Conservation (phyloP, 306 rosid species). For the Rosa multiflora region DNA sequence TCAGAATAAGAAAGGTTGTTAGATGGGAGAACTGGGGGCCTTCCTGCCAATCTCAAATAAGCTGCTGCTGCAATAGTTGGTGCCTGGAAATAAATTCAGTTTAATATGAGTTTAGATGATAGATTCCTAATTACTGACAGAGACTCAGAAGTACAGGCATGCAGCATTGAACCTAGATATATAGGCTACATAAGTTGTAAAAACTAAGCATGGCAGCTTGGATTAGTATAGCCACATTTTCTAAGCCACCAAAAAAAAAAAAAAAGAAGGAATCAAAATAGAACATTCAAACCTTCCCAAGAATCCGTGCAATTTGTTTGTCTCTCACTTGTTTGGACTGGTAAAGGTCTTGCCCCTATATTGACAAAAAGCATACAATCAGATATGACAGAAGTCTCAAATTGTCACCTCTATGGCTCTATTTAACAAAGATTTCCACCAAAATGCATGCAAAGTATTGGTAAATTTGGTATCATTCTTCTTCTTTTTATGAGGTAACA, state of each 20-base stretch:
- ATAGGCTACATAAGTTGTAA: neutral
- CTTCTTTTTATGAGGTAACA: neutral
- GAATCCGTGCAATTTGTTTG: slow-evolving; percentile 79
- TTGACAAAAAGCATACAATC: slow-evolving; percentile 12
- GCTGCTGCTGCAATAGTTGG: slow-evolving; percentile 88
- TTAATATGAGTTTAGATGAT: slow-evolving; percentile 6
- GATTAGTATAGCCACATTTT: neutral
- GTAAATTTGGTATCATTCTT: neutral
- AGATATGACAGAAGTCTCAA: neutral
- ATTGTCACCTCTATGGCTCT: too few relatives aligned
- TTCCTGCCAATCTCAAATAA: slow-evolving; percentile 78
- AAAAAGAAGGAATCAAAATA: slow-evolving; percentile 16
- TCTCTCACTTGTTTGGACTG: slow-evolving; percentile 81
- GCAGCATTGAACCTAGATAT: neutral
- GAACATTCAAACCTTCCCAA: slow-evolving; percentile 67
- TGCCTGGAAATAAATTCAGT: slow-evolving; percentile 44
- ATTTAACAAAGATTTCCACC: neutral
- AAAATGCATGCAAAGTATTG: neutral
- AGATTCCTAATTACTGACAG: neutral
- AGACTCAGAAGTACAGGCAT: neutral
- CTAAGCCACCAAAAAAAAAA: slow-evolving; percentile 1
- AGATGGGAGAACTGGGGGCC: slow-evolving; percentile 90
- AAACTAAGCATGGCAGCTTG: neutral
- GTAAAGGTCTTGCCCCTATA: slow-evolving; percentile 82
- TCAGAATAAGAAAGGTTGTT: slow-evolving; percentile 75